Evolutionary conservation across 2,329 filamentous ascomycete genomes (phyloP), one percentile per base, ranked within the genome.

Genomic region (Verticillium klebahnii): DNA sequence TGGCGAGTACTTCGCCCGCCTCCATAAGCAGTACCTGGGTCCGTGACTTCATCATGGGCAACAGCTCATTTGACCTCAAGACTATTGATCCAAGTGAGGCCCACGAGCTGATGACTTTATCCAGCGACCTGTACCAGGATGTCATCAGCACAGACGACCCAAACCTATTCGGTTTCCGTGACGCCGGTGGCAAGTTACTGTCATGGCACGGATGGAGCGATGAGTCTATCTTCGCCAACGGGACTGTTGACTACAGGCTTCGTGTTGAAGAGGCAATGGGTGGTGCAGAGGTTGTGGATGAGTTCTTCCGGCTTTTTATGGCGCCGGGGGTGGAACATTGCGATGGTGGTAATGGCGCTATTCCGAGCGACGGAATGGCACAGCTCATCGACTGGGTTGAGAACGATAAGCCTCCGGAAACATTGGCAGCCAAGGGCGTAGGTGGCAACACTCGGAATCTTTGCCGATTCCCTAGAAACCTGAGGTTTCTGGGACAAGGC

Each of bases 241-340:
- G 69, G 1, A 72, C 73, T 8, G 64, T 69, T 14, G 62, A 71
- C 32, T 78, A 75, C 65, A 74, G 73, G 63, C 58, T 70, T 37
- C 67, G 67, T 17, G 73, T 74, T 0, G 62, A 67, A 11, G 64
- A 69, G 2, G 77, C 74, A 0, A 78, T 83, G 74, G 70, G 68
- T 3, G 68, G 65, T 2, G n/a, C 60, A 9, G 61, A 39, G 12
- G 59, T 50, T 62, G 6, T 64, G 17, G 58, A 65, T 11, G 78
- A 80, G 17, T 82, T 82, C 68, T 86, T 83, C 70, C 69, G 75
- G 2, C 74, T 82, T 65, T 85, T 85, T 68, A 69, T 74, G 4
- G 76, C 84, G 6, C 81, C 82, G 1, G 83, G 82, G 1, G 78
- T 84, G 73, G 73, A 70, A 4, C 83, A 85, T 66, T 86, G 84